Conservation (phyloP, 345 rosid species). For the Euphorbia tirucalli region DNA sequence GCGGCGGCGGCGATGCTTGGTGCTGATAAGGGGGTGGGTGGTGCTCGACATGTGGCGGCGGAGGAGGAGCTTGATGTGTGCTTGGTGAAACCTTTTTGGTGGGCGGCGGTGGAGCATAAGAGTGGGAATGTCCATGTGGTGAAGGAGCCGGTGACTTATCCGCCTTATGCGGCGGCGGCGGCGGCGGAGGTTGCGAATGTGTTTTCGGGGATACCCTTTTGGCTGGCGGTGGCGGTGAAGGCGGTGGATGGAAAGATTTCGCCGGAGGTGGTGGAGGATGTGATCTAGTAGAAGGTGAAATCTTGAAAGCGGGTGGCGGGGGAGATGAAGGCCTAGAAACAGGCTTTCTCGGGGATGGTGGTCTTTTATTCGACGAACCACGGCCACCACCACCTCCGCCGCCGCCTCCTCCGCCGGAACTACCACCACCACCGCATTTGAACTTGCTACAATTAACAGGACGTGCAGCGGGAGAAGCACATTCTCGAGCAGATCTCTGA, state of each 20-base stretch:
- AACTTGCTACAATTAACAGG: conserved; percentile 62
- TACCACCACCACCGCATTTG: conserved; percentile 38
- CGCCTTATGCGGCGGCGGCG: too few species aligned
- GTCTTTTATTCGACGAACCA: too few species aligned
- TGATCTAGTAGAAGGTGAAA: neutral
- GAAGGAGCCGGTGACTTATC: conserved; percentile 14
- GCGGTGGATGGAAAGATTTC: conserved; percentile 10
- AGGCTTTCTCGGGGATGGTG: conserved; percentile 36
- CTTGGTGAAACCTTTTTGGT: conserved; percentile 38
- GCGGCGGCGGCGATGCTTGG: too few species aligned
- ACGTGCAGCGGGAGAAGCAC: conserved; percentile 47
- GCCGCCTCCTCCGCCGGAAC: conserved; percentile 9
- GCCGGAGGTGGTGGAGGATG: conserved; percentile 26
- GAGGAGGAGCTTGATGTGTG: conserved; percentile 31
- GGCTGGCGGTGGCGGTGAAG: conserved; percentile 36
- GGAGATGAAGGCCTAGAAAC: conserved; percentile 29
- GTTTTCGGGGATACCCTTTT: conserved; percentile 29
- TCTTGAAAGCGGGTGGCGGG: conserved; percentile 12
- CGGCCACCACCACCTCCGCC: conserved; percentile 6
- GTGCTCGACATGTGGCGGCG: too few species aligned
- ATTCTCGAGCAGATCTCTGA: conserved; percentile 54
- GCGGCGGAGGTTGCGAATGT: conserved; percentile 31
- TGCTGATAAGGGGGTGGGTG: too few species aligned
- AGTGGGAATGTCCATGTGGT: too few species aligned
- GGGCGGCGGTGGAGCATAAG: conserved; percentile 46